Evolutionary conservation across 208 protist species (phyloP).

Genomic region (Trypanosoma platydactyli): DNA sequence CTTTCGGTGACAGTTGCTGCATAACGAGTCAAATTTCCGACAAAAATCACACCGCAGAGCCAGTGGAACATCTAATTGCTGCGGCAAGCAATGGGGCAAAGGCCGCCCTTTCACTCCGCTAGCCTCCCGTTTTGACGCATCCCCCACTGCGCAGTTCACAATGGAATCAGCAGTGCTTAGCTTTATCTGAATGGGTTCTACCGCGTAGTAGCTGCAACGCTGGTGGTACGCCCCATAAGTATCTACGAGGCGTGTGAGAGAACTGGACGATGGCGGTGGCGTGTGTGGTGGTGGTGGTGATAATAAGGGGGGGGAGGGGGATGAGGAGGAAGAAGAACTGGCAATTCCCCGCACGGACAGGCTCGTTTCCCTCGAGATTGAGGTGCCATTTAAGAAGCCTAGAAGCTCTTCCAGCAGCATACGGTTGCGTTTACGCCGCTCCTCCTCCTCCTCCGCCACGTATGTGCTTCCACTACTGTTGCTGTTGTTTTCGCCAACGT

Average conservation of each 20-base stretch:
- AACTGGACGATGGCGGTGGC: no score
- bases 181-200: constrained; percentile 25
- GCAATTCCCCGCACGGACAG: not conserved
- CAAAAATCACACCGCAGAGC: constrained; percentile 47
- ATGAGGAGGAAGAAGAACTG: not conserved
- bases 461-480: not conserved
- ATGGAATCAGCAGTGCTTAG: constrained; percentile 19
- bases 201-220: not conserved
- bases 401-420: not conserved
- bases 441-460: not conserved
- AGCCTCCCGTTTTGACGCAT: not conserved
- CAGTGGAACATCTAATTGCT: constrained; percentile 46
- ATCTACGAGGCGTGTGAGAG: not conserved
- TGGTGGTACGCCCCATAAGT: not conserved
- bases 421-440: not conserved
- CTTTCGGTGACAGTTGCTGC: constrained; percentile 43
- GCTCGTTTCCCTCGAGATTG: not conserved
- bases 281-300: not conserved
- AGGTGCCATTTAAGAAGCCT: not conserved
- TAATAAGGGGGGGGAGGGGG: not conserved
- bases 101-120: not conserved
- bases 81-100: constrained; percentile 25
- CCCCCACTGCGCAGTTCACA: constrained; percentile 12
- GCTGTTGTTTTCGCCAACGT: not conserved
- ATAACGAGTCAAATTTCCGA: constrained; percentile 56